Percentiles rank a stretch among this genome's conserved stretches.
These are phyloP conservation scores for Mycosphaerella sp. DNA, from an alignment of 2,329 filamentous ascomycete genomes.

Conservation along the genomic window DNA sequence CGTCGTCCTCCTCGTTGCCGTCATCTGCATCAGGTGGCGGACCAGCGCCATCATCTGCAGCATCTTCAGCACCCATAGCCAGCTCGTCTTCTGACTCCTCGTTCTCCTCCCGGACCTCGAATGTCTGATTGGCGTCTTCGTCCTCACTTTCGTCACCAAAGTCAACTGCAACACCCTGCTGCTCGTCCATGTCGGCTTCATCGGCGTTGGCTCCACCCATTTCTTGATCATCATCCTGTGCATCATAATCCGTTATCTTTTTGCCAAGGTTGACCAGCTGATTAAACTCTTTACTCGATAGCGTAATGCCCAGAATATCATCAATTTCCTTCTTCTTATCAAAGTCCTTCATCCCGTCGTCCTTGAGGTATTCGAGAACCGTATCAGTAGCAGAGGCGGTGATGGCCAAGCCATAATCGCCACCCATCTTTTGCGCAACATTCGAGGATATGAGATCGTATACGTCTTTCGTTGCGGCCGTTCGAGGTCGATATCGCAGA, in stretches of 20 bases:
- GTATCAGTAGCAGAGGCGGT: conserved; percentile 92
- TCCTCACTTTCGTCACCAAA: conserved; percentile 86
- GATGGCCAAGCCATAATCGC: conserved; percentile 86
- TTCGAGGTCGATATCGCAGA: conserved; percentile 84
- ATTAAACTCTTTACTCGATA: conserved; percentile 89
- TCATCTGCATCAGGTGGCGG: conserved; percentile 40
- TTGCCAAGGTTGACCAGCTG: conserved; percentile 94
- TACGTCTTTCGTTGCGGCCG: conserved; percentile 81
- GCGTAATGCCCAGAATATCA: conserved; percentile 75
- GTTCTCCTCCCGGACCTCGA: conserved; percentile 80
- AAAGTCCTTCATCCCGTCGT: conserved; percentile 91
- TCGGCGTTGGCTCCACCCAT: conserved; percentile 64
- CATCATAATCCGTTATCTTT: conserved; percentile 98
- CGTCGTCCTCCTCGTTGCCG: conserved; percentile 60
- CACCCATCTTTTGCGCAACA: conserved; percentile 80
- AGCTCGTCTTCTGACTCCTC: conserved; percentile 66
- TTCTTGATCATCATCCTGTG: conserved; percentile 89
- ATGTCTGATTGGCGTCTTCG: conserved; percentile 69
- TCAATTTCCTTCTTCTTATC: conserved; percentile 98
- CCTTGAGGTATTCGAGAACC: conserved; percentile 84
- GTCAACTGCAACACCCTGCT: conserved; percentile 93
- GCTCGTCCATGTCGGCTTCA: conserved; percentile 76
- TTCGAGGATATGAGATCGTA: conserved; percentile 93
- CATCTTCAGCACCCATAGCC: conserved; percentile 36
- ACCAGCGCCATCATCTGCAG: conserved; percentile 44